These are phyloP conservation scores for Eucommia ulmoides DNA, from an alignment of 257 asterid genomes.

Conservation along the genomic window DNA sequence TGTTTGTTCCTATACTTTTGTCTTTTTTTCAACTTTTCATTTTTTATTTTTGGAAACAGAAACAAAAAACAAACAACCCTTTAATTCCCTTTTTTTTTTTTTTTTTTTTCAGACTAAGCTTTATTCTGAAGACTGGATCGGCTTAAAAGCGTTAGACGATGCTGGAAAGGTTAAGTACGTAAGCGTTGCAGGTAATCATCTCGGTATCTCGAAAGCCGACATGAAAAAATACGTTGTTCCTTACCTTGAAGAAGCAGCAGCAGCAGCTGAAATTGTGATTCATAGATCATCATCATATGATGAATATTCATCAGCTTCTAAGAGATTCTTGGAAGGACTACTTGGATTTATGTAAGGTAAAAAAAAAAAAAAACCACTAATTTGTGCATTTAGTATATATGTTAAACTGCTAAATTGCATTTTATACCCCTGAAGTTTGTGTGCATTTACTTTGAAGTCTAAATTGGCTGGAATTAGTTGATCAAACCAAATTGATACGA, in stretches of 20 bases:
- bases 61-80: no score
- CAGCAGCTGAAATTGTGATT: neutral
- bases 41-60: neutral
- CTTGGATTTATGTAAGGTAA: no score
- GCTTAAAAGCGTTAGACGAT: conserved; percentile 54
- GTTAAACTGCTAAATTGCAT: no score
- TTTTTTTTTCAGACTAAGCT: conserved; percentile 26
- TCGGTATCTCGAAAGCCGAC: conserved; percentile 55
- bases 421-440: no score
- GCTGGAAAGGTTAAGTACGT: conserved; percentile 57
- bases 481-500: no score
- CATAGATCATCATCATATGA: conserved; percentile 16
- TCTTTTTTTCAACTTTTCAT: neutral
- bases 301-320: conserved; percentile 24
- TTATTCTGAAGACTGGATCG: conserved; percentile 80
- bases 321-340: conserved; percentile 26
- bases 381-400: no score
- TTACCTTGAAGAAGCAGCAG: conserved; percentile 30
- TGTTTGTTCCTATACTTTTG: neutral
- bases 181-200: conserved; percentile 66
- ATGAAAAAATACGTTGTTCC: conserved; percentile 62
- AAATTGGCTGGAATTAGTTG: no score
- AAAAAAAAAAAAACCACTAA: no score
- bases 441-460: no score
- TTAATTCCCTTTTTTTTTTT: neutral